phyloP scores from a whole-genome alignment of 495 filamentous ascomycete genomes.

The Neurospora sp. region DNA sequence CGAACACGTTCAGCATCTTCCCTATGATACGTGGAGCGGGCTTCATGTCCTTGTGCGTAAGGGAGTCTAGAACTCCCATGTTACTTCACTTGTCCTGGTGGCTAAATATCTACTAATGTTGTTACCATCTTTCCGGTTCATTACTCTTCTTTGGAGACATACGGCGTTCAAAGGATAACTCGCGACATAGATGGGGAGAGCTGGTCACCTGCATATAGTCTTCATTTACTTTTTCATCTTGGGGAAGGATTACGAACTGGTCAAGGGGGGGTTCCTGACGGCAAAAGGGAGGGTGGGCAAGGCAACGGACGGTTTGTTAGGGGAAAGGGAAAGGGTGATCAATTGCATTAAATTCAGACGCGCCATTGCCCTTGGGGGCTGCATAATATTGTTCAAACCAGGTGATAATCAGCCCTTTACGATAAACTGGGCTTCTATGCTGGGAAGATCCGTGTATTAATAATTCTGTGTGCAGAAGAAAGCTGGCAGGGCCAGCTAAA shows the following conservation, averaged over 20 bases:
- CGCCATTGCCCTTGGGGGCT: neutral
- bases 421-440: neutral
- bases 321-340: neutral
- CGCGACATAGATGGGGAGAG: slow-evolving; percentile 2
- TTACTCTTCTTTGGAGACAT: neutral
- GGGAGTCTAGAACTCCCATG: neutral
- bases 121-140: neutral
- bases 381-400: neutral
- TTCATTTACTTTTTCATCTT: neutral
- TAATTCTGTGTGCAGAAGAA: neutral
- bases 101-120: neutral
- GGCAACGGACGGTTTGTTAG: neutral
- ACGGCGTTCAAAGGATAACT: neutral
- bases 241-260: neutral
- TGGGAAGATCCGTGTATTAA: neutral
- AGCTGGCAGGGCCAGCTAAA: neutral
- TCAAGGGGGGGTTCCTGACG: neutral
- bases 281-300: neutral
- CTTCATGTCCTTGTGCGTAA: neutral
- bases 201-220: slow-evolving; percentile 5
- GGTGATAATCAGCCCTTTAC: neutral
- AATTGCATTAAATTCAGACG: neutral
- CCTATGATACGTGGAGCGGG: neutral
- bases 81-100: slow-evolving; percentile 1
- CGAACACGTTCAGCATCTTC: neutral